phyloP scores from a whole-genome alignment of 352 stramenopile genomes.

The Hyaloperonospora brassicae region DNA sequence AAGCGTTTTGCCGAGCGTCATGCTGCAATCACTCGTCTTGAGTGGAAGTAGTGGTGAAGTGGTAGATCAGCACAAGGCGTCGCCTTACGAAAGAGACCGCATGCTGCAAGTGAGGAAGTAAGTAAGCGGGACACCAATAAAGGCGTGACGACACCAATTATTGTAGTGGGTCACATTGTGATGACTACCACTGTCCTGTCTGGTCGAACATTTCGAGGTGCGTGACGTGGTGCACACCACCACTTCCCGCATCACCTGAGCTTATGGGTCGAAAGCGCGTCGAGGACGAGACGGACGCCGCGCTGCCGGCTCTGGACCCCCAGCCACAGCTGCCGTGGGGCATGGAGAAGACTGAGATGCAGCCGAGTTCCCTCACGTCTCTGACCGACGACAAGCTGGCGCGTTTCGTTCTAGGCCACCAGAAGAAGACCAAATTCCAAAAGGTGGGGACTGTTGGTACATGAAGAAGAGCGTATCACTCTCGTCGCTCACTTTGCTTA shows the following conservation, averaged over 20 bases:
- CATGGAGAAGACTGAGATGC: constrained; percentile 54
- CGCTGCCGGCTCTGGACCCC: too few species aligned
- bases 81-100: neutral
- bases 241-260: constrained; percentile 2
- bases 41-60: neutral
- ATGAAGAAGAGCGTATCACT: too few species aligned
- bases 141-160: too few species aligned
- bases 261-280: too few species aligned
- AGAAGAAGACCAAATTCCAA: constrained; percentile 86
- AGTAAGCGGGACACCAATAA: neutral
- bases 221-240: constrained; percentile 5
- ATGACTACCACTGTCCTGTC: too few species aligned
- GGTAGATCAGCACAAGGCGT: neutral
- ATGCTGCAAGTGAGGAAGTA: constrained; percentile 5
- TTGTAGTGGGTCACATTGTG: neutral
- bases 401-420: constrained; percentile 63
- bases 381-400: constrained; percentile 77
- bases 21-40: neutral
- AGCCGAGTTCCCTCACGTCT: constrained; percentile 52
- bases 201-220: neutral
- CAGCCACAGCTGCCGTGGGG: constrained; percentile 39
- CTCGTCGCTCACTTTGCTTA: too few species aligned
- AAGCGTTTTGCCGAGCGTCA: constrained; percentile 6
- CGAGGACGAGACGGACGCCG: too few species aligned
- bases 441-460: constrained; percentile 32